Percentiles rank a stretch among this genome's conserved stretches.
Conservation (phyloP, 352 stramenopile species). For the Pythium chondricola region DNA sequence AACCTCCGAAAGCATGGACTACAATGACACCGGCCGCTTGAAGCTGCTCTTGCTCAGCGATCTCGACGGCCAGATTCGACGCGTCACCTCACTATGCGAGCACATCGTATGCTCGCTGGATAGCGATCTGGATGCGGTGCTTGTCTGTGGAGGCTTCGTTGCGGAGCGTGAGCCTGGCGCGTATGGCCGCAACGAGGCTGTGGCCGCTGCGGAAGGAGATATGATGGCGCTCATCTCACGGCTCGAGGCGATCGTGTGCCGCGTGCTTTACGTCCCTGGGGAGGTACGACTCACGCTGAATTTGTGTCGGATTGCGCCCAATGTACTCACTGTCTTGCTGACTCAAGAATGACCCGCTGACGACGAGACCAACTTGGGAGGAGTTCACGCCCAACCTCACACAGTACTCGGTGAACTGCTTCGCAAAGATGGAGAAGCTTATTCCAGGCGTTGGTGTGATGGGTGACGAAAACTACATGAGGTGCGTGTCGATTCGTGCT, state of each 20-base stretch:
- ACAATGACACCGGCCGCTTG: slow-evolving; percentile 22
- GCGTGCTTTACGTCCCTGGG: slow-evolving; percentile 74
- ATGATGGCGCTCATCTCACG: slow-evolving; percentile 86
- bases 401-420: slow-evolving; percentile 80
- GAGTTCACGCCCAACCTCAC: slow-evolving; percentile 51
- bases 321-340: background rate
- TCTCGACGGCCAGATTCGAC: slow-evolving; percentile 48
- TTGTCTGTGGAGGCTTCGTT: slow-evolving; percentile 67
- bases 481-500: slow-evolving; percentile 21
- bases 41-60: slow-evolving; percentile 78
- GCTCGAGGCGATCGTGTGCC: slow-evolving; percentile 84
- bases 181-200: slow-evolving; percentile 50
- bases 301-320: background rate
- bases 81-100: slow-evolving; percentile 77
- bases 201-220: slow-evolving; percentile 77
- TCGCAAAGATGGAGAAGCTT: slow-evolving; percentile 36
- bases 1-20: no score
- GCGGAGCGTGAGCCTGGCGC: slow-evolving; percentile 29
- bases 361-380: slow-evolving; percentile 46
- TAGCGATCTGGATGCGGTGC: slow-evolving; percentile 63
- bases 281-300: slow-evolving; percentile 28
- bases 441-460: slow-evolving; percentile 30
- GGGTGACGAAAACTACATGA: slow-evolving; percentile 55
- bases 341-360: slow-evolving; percentile 64
- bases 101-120: slow-evolving; percentile 59